These are phyloP conservation scores for Dactylorhiza incarnata DNA, from an alignment of 106 monocot genomes.

Conservation along the genomic window DNA sequence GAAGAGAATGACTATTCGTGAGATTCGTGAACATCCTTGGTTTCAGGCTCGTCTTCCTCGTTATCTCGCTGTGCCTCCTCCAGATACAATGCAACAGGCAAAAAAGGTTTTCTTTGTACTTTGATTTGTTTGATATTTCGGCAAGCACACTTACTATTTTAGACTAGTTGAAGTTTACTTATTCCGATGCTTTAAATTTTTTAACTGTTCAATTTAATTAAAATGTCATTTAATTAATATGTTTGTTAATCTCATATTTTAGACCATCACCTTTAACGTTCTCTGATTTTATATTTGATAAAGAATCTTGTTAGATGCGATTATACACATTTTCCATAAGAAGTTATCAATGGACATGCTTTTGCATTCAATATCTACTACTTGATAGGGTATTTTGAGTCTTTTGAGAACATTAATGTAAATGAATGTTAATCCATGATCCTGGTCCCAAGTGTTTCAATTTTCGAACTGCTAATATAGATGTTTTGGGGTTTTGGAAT, in stretches of 20 bases:
- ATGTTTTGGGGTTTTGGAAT: too few species aligned
- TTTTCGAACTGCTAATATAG: too few species aligned
- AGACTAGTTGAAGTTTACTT: background rate
- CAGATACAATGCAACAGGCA: slow-evolving; percentile 42
- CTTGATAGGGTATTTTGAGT: background rate
- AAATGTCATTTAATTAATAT: background rate
- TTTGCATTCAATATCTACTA: background rate
- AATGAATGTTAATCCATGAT: background rate
- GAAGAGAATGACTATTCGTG: slow-evolving; percentile 50
- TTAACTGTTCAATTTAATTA: background rate
- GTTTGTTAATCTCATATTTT: background rate
- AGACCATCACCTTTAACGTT: background rate
- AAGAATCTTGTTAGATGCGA: background rate
- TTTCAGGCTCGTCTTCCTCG: slow-evolving; percentile 47
- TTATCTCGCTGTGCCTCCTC: slow-evolving; percentile 49
- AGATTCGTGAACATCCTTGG: slow-evolving; percentile 55
- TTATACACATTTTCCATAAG: background rate
- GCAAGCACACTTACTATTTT: background rate
- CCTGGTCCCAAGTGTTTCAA: too few species aligned
- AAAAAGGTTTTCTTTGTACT: slow-evolving; percentile 28
- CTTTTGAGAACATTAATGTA: background rate
- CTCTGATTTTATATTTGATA: background rate
- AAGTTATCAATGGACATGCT: background rate
- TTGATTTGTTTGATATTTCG: slow-evolving; percentile 1
- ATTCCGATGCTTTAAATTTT: background rate